Evolutionary conservation across 2,329 filamentous ascomycete species (phyloP), one percentile per base, ranked within the genome.

Genomic region (Xylariaceae sp.): DNA sequence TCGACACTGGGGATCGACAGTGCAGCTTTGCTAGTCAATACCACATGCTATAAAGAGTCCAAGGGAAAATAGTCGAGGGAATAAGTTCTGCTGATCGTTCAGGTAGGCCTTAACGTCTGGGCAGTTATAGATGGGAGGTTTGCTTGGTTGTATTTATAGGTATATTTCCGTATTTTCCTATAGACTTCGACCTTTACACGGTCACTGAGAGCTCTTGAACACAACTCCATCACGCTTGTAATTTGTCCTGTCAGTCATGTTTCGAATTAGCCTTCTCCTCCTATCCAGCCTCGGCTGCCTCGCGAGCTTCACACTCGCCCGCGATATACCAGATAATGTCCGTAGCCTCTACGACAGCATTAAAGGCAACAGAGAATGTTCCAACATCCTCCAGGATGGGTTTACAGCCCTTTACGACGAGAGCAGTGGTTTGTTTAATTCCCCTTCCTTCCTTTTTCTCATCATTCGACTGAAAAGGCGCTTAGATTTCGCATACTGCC

Each of bases 321-420:
- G 51, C 33, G 56, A 58, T 17, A 51, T 76, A 3, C 73, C 74
- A 11, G 53, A 60, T 40, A 75, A 75, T 50, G 61, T 76, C 17
- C 60, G 64, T 42, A 57, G 49, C 45, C 70, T 76, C 48, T 73
- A 73, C 59, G 63, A 75, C 48, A 65, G 62, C 46, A 60, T 76
- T 52, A 63, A 64, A 51, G 57, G 53, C 18, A 60, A 68, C 40
- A 66, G 68, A 19, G 56, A 68, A 39, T 77, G 74, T 56, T 63
- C 58, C 39, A 66, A 70, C 14, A 53, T 60, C 3, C 62, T 75
- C 3, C 66, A 68, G n/a, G 58, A 54, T 0, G 71, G 71, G 2
- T 74, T 75, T 55, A 68, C 70, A 60, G 72, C 69, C 55, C 52
- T 60, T 5, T 61, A 71, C 14, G 63, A 63, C 27, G 67, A 68